A percentile compares a stretch with the other conserved stretches of the same genome.
Conservation (phyloP, 768 basidiomycete species). For the Trametes punicea region DNA sequence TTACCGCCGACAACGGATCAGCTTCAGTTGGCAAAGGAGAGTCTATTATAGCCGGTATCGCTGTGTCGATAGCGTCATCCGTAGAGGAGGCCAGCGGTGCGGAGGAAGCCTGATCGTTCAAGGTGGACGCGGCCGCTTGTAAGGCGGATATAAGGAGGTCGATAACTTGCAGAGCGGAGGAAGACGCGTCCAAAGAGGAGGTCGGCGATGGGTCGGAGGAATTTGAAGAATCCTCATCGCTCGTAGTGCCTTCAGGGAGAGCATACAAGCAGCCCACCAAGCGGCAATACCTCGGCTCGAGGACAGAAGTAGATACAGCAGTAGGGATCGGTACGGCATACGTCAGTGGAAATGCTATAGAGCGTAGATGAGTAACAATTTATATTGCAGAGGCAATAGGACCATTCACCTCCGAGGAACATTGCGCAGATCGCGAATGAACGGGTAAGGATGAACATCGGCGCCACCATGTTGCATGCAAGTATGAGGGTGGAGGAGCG, state of each 20-base stretch:
- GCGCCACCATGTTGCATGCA: slow-evolving; percentile 2
- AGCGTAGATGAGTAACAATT: background rate
- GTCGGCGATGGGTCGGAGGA: background rate
- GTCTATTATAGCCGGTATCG: background rate
- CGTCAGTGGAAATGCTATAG: background rate
- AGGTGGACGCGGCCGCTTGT: background rate
- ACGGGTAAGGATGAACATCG: slow-evolving; percentile 16
- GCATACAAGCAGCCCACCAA: slow-evolving; percentile 7
- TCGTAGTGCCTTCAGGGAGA: background rate
- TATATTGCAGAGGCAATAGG: too few relatives aligned
- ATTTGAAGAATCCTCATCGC: background rate
- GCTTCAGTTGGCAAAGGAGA: background rate
- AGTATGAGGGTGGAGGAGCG: slow-evolving; percentile 1
- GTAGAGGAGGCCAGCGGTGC: background rate
- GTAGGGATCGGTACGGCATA: background rate
- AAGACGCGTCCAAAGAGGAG: background rate
- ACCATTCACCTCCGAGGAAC: slow-evolving; percentile 9
- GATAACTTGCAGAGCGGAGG: slow-evolving; percentile 5
- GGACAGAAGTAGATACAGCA: background rate
- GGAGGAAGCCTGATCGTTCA: background rate
- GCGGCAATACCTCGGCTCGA: background rate
- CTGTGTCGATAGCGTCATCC: background rate
- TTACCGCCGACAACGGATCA: background rate
- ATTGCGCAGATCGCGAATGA: slow-evolving; percentile 14
- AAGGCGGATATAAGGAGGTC: slow-evolving; percentile 6